Evolutionary conservation across 768 basidiomycete genomes (phyloP).

Genomic region (Leccinum boreale): DNA sequence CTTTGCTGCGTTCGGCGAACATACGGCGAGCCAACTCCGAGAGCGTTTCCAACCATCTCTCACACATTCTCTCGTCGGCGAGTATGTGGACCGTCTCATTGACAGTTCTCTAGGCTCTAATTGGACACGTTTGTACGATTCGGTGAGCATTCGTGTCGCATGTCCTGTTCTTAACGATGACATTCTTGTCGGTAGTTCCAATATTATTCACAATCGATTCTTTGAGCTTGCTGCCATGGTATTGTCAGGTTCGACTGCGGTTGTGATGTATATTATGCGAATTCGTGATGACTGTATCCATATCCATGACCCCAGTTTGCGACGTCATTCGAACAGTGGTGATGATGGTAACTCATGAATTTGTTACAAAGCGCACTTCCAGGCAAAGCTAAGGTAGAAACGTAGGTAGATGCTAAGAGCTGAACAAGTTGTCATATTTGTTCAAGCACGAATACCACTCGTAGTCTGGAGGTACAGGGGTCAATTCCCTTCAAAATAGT

Average conservation of each 20-base stretch:
- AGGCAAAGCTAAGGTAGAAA: background rate
- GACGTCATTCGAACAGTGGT: background rate
- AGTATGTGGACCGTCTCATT: slow-evolving; percentile 87
- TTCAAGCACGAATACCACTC: slow-evolving; percentile 89
- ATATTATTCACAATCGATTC: slow-evolving; percentile 90
- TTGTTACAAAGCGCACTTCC: background rate
- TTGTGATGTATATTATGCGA: background rate
- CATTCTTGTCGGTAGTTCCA: slow-evolving; percentile 58
- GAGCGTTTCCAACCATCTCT: slow-evolving; percentile 93
- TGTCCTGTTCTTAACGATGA: background rate
- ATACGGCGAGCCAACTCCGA: slow-evolving; percentile 82
- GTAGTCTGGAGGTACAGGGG: slow-evolving; percentile 48
- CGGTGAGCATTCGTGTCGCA: slow-evolving; percentile 46
- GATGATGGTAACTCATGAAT: background rate
- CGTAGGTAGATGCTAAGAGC: slow-evolving; percentile 1
- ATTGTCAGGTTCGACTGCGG: slow-evolving; percentile 1
- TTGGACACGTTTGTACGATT: slow-evolving; percentile 96
- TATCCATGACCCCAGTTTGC: slow-evolving; percentile 1
- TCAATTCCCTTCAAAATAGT: slow-evolving; percentile 3
- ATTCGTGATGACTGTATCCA: background rate
- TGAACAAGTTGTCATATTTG: slow-evolving; percentile 66
- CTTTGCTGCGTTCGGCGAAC: slow-evolving; percentile 86
- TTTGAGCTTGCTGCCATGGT: slow-evolving; percentile 37
- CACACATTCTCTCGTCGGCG: slow-evolving; percentile 79
- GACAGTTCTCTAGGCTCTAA: slow-evolving; percentile 88